These are phyloP conservation scores for Maudiozyma barnettii DNA, from an alignment of 805 yeast species.

Conservation along the genomic window DNA sequence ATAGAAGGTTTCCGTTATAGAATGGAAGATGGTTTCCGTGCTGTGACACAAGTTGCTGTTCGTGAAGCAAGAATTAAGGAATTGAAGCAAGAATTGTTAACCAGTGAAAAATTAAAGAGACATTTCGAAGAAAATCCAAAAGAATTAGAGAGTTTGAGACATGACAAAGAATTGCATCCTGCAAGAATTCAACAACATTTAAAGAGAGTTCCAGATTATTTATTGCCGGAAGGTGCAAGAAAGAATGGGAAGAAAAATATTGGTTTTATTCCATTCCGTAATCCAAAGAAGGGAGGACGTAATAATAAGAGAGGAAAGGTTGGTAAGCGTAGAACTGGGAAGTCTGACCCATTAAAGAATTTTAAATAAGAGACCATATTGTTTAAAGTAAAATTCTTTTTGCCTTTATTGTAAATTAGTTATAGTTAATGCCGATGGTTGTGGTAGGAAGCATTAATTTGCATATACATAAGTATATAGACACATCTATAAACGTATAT, in stretches of 20 bases:
- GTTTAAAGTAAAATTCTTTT: too few species aligned
- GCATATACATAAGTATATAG: too few species aligned
- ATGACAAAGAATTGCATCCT: slow-evolving; percentile 81
- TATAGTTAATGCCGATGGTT: not conserved
- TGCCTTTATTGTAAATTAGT: not conserved
- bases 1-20: slow-evolving; percentile 94
- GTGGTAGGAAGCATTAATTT: too few species aligned
- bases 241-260: slow-evolving; percentile 40
- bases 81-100: slow-evolving; percentile 72
- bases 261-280: slow-evolving; percentile 66
- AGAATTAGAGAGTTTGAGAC: slow-evolving; percentile 80
- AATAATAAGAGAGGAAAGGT: slow-evolving; percentile 29
- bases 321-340: slow-evolving; percentile 37
- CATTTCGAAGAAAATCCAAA: slow-evolving; percentile 97
- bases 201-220: slow-evolving; percentile 86
- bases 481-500: too few species aligned
- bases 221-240: slow-evolving; percentile 74
- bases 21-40: slow-evolving; percentile 93
- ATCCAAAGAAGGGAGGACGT: slow-evolving; percentile 31
- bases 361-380: slow-evolving; percentile 29
- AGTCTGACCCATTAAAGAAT: slow-evolving; percentile 57
- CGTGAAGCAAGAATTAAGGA: slow-evolving; percentile 92
- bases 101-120: slow-evolving; percentile 83
- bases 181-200: slow-evolving; percentile 75
- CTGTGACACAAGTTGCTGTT: slow-evolving; percentile 80